Percentiles rank a stretch among this genome's conserved stretches.
Evolutionary conservation across 805 yeast species (phyloP).

Genomic region (Saccharomycopsis capsularis): DNA sequence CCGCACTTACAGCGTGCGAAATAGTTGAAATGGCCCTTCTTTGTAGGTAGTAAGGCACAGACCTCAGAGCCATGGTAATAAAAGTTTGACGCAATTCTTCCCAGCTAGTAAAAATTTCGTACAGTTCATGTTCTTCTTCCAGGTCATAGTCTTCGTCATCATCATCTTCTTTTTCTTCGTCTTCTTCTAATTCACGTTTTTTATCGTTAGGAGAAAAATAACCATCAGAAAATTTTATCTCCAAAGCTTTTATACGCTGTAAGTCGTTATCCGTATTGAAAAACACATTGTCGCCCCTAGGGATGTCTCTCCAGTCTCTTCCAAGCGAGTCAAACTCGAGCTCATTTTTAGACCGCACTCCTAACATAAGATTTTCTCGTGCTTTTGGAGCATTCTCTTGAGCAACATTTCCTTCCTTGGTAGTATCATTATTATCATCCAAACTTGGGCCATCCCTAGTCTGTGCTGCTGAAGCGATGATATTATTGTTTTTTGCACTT

Average conservation of each 20-base stretch:
- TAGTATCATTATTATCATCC: background rate
- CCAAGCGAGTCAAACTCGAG: constrained; percentile 54
- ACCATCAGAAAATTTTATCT: background rate
- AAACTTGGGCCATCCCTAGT: constrained; percentile 29
- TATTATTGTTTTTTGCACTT: background rate
- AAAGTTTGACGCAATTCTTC: background rate
- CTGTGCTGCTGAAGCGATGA: background rate
- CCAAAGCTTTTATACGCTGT: background rate
- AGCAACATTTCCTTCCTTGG: background rate
- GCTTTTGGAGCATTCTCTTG: background rate
- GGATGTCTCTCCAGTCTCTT: constrained; percentile 67
- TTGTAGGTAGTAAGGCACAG: background rate
- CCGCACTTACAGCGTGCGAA: background rate
- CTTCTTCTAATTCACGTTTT: background rate
- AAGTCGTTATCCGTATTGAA: constrained; percentile 24
- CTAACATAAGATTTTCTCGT: background rate
- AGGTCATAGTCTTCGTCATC: constrained; percentile 6
- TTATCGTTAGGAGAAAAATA: background rate
- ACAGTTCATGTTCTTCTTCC: constrained; percentile 3
- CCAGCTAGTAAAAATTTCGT: constrained; percentile 1
- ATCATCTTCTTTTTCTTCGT: constrained; percentile 8
- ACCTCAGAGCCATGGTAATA: constrained; percentile 1
- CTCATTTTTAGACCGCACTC: constrained; percentile 30
- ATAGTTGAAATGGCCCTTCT: background rate
- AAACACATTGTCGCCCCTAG: constrained; percentile 48